Percentiles rank a stretch among this genome's conserved stretches.
These are phyloP conservation scores for Nemania bipapillata DNA, from an alignment of 2,329 filamentous ascomycete genomes.

Conservation along the genomic window DNA sequence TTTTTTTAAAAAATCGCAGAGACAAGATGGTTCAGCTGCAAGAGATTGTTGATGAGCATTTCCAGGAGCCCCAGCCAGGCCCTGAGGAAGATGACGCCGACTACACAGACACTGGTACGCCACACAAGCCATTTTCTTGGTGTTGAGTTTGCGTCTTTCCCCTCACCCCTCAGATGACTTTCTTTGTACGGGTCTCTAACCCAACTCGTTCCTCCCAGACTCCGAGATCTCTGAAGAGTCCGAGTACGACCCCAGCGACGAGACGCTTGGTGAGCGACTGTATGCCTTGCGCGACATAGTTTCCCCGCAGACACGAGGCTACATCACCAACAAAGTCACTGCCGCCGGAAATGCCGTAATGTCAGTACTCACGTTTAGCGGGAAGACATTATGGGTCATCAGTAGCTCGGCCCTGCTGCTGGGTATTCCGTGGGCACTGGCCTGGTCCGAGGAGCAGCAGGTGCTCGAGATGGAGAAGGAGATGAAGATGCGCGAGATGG, in stretches of 20 bases:
- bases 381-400: slow-evolving; percentile 90
- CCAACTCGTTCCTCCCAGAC: slow-evolving; percentile 60
- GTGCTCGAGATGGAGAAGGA: slow-evolving; percentile 97
- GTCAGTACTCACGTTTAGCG: slow-evolving; percentile 74
- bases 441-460: slow-evolving; percentile 95
- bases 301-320: slow-evolving; percentile 75
- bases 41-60: slow-evolving; percentile 97
- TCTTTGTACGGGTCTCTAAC: slow-evolving; percentile 12
- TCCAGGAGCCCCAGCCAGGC: slow-evolving; percentile 75
- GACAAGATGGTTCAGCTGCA: slow-evolving; percentile 84
- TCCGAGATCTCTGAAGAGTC: slow-evolving; percentile 86
- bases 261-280: slow-evolving; percentile 74
- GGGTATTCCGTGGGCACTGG: slow-evolving; percentile 91
- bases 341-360: slow-evolving; percentile 67
- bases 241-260: slow-evolving; percentile 69
- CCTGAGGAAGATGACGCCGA: slow-evolving; percentile 83
- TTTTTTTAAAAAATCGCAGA: background rate
- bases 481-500: slow-evolving; percentile 93
- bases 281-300: slow-evolving; percentile 80
- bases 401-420: slow-evolving; percentile 89
- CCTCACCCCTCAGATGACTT: background rate
- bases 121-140: slow-evolving; percentile 2
- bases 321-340: slow-evolving; percentile 70
- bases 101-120: slow-evolving; percentile 89
- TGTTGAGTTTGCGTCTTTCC: background rate